Evolutionary conservation across 768 basidiomycete species (phyloP).

Genomic region (Suillus bovinus): DNA sequence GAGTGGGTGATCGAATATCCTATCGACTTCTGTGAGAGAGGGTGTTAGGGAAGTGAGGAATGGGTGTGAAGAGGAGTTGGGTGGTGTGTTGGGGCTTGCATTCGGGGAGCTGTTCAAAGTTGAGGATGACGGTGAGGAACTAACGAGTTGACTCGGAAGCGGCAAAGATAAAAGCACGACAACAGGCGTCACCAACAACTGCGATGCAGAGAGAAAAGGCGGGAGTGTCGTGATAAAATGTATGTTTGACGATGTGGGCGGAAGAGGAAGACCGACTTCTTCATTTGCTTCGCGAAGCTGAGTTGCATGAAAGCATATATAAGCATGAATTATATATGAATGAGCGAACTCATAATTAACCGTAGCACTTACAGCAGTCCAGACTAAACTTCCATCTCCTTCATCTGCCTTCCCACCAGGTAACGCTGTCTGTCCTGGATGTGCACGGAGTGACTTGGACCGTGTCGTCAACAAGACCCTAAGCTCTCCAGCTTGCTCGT

Average conservation of each 20-base stretch:
- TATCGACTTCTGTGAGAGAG: slow-evolving; percentile 67
- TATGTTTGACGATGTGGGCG: slow-evolving; percentile 46
- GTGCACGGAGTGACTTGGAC: slow-evolving; percentile 70
- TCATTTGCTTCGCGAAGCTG: slow-evolving; percentile 85
- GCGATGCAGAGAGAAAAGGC: slow-evolving; percentile 67
- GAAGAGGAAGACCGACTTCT: slow-evolving; percentile 72
- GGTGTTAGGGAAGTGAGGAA: slow-evolving; percentile 56
- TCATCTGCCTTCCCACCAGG: slow-evolving; percentile 82
- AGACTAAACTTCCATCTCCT: slow-evolving; percentile 57
- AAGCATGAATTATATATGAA: too few species aligned
- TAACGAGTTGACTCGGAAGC: too few species aligned
- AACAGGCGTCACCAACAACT: slow-evolving; percentile 76
- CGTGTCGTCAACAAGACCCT: slow-evolving; percentile 86
- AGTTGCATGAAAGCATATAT: neutral
- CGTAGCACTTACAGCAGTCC: slow-evolving; percentile 68
- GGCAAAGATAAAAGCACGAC: slow-evolving; percentile 60
- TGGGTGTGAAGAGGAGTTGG: slow-evolving; percentile 10
- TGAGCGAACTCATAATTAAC: neutral
- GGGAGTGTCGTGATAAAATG: slow-evolving; percentile 61
- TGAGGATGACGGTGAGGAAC: neutral
- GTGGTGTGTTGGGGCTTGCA: neutral
- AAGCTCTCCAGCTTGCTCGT: slow-evolving; percentile 64
- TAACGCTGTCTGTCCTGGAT: slow-evolving; percentile 80
- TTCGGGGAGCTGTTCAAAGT: neutral
- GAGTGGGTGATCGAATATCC: slow-evolving; percentile 80